A percentile compares a stretch with the other conserved stretches of the same genome.
Conservation (phyloP, 148 eudicot species). For the Rhododendron kiyosumense region DNA sequence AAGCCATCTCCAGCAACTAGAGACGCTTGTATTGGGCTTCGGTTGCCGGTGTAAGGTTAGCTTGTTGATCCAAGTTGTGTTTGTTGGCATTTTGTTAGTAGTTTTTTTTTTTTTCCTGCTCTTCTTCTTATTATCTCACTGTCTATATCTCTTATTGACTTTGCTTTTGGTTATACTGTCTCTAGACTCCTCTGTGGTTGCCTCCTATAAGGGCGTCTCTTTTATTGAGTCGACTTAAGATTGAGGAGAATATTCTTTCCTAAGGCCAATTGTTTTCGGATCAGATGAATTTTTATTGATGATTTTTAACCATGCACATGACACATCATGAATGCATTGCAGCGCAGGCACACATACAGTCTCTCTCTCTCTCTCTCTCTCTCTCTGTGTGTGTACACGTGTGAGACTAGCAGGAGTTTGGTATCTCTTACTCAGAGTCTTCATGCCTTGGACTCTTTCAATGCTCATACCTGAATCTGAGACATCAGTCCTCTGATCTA, state of each 20-base stretch:
- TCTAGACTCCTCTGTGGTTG: neutral
- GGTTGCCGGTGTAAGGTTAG: neutral
- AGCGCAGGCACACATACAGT: neutral
- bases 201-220: neutral
- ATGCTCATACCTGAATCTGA: neutral
- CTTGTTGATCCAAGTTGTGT: neutral
- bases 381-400: no score
- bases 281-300: neutral
- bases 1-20: neutral
- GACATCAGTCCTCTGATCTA: neutral
- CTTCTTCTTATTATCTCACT: neutral
- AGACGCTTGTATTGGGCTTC: neutral
- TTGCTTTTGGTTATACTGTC: neutral
- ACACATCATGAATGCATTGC: neutral
- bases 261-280: neutral
- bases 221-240: neutral
- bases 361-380: no score
- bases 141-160: neutral
- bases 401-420: no score
- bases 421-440: neutral
- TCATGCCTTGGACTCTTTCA: neutral
- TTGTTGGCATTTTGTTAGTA: neutral
- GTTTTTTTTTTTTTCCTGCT: no score
- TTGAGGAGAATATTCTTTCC: neutral
- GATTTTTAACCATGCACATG: no score